Evolutionary conservation across 306 rosid species (phyloP), one percentile per base, ranked within the genome.

Genomic region (Hippophae gyantsensis): DNA sequence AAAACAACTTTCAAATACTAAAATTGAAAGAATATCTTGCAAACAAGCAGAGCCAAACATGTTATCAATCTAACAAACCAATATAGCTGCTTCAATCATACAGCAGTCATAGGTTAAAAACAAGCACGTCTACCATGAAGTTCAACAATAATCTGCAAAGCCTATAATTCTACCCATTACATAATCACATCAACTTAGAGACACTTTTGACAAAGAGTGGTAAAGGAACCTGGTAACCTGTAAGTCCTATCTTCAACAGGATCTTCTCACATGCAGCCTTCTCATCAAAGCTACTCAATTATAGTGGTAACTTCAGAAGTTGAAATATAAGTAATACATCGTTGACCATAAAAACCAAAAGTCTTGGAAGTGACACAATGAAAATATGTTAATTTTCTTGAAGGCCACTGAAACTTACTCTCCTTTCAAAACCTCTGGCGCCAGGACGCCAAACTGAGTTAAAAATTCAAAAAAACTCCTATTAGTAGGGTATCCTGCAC

Each of bases 401-500:
- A 64, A 61, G 48, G 9, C 5, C 58, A 45, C 11, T 69, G 69
- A 69, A 13, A 80, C 95, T 72, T 81, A 87, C 98, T 76, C 73
- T 72, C 78, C 90, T 55, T 66, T 82, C 62, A 76, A 71, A 69
- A 78, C 70, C 78, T 85, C 96, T 3, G 96, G 96, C 60, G 92
- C 95, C 69, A 92, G 84, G 66, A 83, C 61, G 57, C 78, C 61
- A 44, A 85, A 62, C 63, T 85, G 87, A 63, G 73, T 71, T 73
- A 87, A 63, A 74, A 92, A 87, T 52, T 83, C 93, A 6, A n/a
- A 57, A 68, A 85, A 87, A 67, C 69, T 74, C 79, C 83, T 76
- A 69, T 79, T 82, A 62, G 96, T 83, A 58, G 98, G 98, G 74
- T 78, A 92, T 80, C 98, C 96, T 45, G 95, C 86, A 74, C 95